A percentile compares a stretch with the other conserved stretches of the same genome.
These are phyloP conservation scores for Monosporozyma servazzii DNA, from an alignment of 805 yeast genomes.

Conservation along the genomic window DNA sequence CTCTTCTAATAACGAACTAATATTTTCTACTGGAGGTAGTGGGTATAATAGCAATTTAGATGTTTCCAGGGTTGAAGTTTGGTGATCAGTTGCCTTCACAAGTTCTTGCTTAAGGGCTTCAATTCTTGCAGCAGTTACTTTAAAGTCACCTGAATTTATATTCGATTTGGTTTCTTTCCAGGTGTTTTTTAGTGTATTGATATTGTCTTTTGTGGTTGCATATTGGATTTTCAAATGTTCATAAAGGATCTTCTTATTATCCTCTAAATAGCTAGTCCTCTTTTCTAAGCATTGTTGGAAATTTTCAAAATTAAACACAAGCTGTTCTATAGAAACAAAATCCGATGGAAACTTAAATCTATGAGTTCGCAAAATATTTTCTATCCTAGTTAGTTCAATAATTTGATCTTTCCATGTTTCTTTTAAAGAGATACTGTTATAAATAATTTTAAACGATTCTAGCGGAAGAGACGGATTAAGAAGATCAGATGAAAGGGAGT, in stretches of 20 bases:
- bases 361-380: constrained; percentile 22
- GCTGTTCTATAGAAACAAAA: constrained; percentile 58
- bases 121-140: not conserved
- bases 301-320: constrained; percentile 40
- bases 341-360: constrained; percentile 40
- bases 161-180: not conserved
- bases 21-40: not conserved
- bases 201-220: not conserved
- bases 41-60: not conserved
- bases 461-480: not conserved
- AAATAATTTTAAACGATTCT: not conserved
- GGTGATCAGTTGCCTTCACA: not conserved
- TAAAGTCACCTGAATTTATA: not conserved
- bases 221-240: not conserved
- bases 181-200: not conserved
- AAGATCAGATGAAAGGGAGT: not conserved
- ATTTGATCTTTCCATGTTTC: constrained; percentile 18
- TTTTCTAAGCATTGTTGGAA: constrained; percentile 14
- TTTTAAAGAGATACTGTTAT: constrained; percentile 2
- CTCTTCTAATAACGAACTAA: not conserved
- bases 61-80: not conserved
- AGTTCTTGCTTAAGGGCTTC: not conserved
- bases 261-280: not conserved
- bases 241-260: not conserved
- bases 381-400: constrained; percentile 23